These are phyloP conservation scores for Pulicaria dysenterica DNA, from an alignment of 129 eudicot species.

Conservation along the genomic window DNA sequence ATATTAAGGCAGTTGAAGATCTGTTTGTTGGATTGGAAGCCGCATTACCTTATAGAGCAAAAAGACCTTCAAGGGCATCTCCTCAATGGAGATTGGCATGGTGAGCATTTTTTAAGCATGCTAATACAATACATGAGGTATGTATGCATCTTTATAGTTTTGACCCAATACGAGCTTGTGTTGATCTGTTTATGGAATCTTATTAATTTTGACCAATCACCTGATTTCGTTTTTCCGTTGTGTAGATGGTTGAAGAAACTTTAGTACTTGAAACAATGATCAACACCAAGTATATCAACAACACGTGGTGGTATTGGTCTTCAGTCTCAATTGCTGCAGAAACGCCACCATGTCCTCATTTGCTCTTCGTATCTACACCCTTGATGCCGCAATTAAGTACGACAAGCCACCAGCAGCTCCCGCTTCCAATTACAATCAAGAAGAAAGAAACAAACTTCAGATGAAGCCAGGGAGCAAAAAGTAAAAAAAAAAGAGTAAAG, in stretches of 20 bases:
- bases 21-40: slow-evolving; percentile 68
- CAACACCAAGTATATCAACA: slow-evolving; percentile 58
- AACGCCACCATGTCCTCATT: slow-evolving; percentile 63
- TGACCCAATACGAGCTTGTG: not conserved
- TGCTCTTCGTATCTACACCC: slow-evolving; percentile 60
- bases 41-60: slow-evolving; percentile 50
- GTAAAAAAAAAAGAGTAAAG: not conserved
- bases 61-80: slow-evolving; percentile 15
- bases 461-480: not conserved
- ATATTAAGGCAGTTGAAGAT: slow-evolving; percentile 48
- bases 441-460: not conserved
- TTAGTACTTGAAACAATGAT: slow-evolving; percentile 70
- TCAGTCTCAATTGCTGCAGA: slow-evolving; percentile 70
- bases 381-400: slow-evolving; percentile 61
- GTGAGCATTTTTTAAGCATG: slow-evolving; percentile 34
- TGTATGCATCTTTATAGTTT: not conserved
- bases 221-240: no score
- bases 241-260: slow-evolving; percentile 74
- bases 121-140: slow-evolving; percentile 11
- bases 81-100: slow-evolving; percentile 29
- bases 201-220: not conserved
- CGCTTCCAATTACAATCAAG: not conserved
- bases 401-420: slow-evolving; percentile 18
- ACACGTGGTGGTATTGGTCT: slow-evolving; percentile 92
- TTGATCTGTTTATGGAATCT: not conserved